These are phyloP conservation scores for Debaryomyces sp. DNA, from an alignment of 1,139 yeast genomes.

Conservation along the genomic window DNA sequence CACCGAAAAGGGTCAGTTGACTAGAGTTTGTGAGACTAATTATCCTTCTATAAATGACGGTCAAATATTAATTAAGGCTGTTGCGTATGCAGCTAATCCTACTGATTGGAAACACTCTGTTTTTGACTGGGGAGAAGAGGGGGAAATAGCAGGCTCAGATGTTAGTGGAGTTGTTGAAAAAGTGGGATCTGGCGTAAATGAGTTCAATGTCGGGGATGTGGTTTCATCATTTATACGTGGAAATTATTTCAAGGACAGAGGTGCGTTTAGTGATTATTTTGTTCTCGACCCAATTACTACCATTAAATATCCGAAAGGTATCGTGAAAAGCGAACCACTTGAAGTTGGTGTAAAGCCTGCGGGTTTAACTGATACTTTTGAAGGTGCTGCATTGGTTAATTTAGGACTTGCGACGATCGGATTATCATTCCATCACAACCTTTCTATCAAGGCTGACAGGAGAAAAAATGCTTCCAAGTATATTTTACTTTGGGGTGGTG, in stretches of 20 bases:
- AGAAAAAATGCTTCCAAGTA: conserved; percentile 23
- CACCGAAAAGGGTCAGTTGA: no score
- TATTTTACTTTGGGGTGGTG: conserved; percentile 64
- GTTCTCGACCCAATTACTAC: conserved; percentile 39
- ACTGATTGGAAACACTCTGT: conserved; percentile 71
- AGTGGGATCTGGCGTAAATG: conserved; percentile 58
- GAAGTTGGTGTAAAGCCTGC: conserved; percentile 24
- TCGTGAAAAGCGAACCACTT: conserved; percentile 13
- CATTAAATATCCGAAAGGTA: conserved; percentile 27
- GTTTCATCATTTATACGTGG: conserved; percentile 30
- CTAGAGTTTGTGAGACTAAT: not conserved
- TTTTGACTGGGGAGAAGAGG: conserved; percentile 28
- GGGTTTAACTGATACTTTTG: conserved; percentile 50
- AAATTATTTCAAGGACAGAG: conserved; percentile 36
- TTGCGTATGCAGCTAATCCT: conserved; percentile 70
- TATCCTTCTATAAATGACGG: conserved; percentile 28
- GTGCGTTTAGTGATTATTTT: conserved; percentile 64
- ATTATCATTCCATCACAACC: conserved; percentile 25
- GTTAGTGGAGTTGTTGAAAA: conserved; percentile 58
- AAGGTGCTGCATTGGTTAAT: conserved; percentile 64
- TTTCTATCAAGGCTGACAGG: conserved; percentile 25
- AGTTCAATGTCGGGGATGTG: conserved; percentile 53
- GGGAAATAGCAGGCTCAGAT: conserved; percentile 65
- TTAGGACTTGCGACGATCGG: conserved; percentile 54
- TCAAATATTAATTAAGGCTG: conserved; percentile 54